Conservation (phyloP, 2,329 filamentous ascomycete genomes). For the Cercospora zeina region DNA sequence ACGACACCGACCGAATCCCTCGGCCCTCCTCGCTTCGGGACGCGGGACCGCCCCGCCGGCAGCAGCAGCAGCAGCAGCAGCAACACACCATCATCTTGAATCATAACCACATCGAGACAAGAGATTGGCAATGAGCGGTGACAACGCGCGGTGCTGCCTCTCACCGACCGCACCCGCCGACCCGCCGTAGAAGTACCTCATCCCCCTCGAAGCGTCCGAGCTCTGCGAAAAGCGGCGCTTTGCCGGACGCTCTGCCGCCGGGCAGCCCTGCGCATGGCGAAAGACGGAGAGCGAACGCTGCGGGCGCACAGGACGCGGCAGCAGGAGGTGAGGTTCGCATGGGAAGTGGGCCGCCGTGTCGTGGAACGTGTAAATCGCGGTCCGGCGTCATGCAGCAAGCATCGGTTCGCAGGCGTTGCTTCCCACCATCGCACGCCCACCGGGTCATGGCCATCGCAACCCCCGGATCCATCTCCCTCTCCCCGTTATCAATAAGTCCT, state of each 20-base stretch:
- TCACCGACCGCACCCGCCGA: constrained; percentile 16
- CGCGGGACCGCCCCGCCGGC: too few relatives aligned
- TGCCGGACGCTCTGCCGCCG: neutral
- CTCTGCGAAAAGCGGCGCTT: neutral
- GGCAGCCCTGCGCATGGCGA: neutral
- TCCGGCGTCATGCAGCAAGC: neutral
- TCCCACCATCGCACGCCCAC: neutral
- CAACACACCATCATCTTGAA: too few relatives aligned
- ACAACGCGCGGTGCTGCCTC: constrained; percentile 8
- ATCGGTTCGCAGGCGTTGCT: neutral
- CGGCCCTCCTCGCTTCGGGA: constrained; percentile 4
- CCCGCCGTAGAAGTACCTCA: neutral
- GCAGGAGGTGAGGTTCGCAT: neutral
- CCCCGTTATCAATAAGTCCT: too few relatives aligned
- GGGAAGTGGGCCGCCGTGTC: too few relatives aligned
- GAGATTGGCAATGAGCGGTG: constrained; percentile 14
- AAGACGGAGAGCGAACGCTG: neutral
- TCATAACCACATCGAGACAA: too few relatives aligned
- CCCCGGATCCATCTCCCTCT: neutral
- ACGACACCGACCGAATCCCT: too few relatives aligned
- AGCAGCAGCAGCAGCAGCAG: neutral
- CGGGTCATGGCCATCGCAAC: neutral
- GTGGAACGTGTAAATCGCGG: too few relatives aligned
- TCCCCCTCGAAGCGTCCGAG: neutral
- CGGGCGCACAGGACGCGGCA: neutral